A percentile compares a stretch with the other conserved stretches of the same genome.
These are phyloP conservation scores for Aspergillus japonicus DNA, from an alignment of 2,329 filamentous ascomycete species.

Conservation along the genomic window DNA sequence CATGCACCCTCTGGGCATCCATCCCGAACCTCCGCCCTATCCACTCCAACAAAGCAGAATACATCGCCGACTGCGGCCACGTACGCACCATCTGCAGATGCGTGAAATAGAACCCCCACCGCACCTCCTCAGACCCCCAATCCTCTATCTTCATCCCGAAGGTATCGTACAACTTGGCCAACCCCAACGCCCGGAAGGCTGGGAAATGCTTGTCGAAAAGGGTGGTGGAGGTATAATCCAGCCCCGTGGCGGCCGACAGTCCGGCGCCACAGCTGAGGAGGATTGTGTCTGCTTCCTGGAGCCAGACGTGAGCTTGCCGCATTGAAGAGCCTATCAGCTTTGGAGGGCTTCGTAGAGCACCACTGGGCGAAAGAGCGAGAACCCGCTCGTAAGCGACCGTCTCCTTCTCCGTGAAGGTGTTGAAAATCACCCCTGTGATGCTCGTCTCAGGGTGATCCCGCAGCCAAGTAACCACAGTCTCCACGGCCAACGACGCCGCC, in stretches of 20 bases:
- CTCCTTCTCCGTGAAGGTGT: conserved; percentile 21
- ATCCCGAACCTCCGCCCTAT: background rate
- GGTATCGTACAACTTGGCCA: too few relatives aligned
- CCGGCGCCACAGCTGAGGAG: conserved; percentile 24
- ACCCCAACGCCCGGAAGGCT: too few relatives aligned
- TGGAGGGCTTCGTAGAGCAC: background rate
- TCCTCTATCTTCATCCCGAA: too few relatives aligned
- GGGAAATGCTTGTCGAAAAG: conserved; percentile 17
- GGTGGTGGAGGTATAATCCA: conserved; percentile 24
- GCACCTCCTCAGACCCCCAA: too few relatives aligned
- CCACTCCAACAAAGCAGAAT: conserved; percentile 3
- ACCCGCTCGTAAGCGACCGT: conserved; percentile 13
- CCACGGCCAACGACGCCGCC: conserved; percentile 18
- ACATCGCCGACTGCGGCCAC: conserved; percentile 15
- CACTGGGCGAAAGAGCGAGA: background rate
- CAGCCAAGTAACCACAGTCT: conserved; percentile 18
- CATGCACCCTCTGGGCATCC: conserved; percentile 6
- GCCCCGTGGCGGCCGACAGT: conserved; percentile 22
- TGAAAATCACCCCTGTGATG: conserved; percentile 24
- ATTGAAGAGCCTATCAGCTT: background rate
- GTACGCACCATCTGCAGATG: too few relatives aligned
- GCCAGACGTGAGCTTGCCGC: conserved; percentile 14
- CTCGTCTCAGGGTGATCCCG: conserved; percentile 10
- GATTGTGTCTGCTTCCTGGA: conserved; percentile 18
- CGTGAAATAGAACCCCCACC: too few relatives aligned